phyloP scores from a whole-genome alignment of 805 yeast species.

The Metschnikowia hibisci region DNA sequence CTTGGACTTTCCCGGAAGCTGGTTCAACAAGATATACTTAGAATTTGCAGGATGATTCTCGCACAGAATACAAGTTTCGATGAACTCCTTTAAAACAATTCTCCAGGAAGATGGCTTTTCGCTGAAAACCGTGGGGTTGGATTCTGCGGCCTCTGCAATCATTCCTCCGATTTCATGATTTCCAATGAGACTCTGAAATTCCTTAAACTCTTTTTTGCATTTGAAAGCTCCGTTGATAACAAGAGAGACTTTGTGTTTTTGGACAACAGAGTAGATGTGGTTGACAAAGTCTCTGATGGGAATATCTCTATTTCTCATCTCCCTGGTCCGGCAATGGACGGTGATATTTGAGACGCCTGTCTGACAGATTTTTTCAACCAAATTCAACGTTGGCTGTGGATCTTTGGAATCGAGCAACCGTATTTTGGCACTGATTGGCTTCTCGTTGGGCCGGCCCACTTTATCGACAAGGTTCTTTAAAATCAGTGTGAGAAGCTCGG shows the following conservation, averaged over 20 bases:
- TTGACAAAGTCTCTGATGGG: constrained; percentile 72
- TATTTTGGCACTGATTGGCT: constrained; percentile 89
- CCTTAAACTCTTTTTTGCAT: constrained; percentile 49
- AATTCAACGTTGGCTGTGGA: constrained; percentile 46
- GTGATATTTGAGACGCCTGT: constrained; percentile 89
- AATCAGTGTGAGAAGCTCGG: constrained; percentile 72
- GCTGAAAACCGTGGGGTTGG: constrained; percentile 73
- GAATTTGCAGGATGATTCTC: constrained; percentile 64
- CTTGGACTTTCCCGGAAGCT: constrained; percentile 71
- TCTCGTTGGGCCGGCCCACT: constrained; percentile 72
- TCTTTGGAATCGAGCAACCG: constrained; percentile 65
- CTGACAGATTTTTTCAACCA: constrained; percentile 47
- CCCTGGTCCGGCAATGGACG: constrained; percentile 84
- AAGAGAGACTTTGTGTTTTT: constrained; percentile 59
- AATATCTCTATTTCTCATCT: constrained; percentile 81
- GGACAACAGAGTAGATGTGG: constrained; percentile 59
- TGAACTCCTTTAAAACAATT: constrained; percentile 51
- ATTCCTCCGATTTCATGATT: constrained; percentile 71
- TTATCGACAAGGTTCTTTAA: constrained; percentile 63
- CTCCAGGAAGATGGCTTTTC: constrained; percentile 50
- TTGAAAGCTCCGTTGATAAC: constrained; percentile 78
- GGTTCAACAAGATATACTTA: constrained; percentile 74
- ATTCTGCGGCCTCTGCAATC: constrained; percentile 91
- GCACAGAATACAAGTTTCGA: constrained; percentile 48
- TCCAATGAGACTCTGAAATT: constrained; percentile 50